Evolutionary conservation across 2,329 filamentous ascomycete species (phyloP).

Genomic region (Aspergillus texensis): DNA sequence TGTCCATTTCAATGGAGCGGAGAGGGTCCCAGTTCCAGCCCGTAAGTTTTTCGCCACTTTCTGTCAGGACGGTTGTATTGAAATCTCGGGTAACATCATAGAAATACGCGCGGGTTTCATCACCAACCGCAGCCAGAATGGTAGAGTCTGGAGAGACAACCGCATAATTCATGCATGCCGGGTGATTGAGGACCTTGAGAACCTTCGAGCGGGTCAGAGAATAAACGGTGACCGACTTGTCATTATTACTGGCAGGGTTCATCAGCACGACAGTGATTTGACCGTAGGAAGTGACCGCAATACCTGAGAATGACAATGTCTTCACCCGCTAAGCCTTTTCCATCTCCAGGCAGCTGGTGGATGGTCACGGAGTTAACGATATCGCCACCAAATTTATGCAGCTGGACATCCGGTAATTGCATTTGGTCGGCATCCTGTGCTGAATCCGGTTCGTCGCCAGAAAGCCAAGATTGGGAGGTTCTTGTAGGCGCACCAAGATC

Average conservation of each 20-base stretch:
- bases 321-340: conserved; percentile 53
- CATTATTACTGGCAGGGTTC: conserved; percentile 75
- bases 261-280: conserved; percentile 57
- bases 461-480: conserved; percentile 26
- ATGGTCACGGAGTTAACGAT: conserved; percentile 71
- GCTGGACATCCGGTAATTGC: conserved; percentile 49
- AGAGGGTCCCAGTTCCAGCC: conserved; percentile 47
- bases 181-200: conserved; percentile 71
- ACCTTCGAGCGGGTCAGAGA: conserved; percentile 69
- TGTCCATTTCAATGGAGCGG: conserved; percentile 43
- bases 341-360: conserved; percentile 54
- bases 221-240: conserved; percentile 84
- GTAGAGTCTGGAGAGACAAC: conserved; percentile 88
- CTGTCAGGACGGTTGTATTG: conserved; percentile 28
- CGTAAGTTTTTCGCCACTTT: conserved; percentile 37
- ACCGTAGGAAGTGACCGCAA: conserved; percentile 45
- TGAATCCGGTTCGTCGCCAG: conserved; percentile 24
- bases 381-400: conserved; percentile 62
- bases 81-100: conserved; percentile 57
- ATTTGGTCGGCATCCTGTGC: conserved; percentile 22
- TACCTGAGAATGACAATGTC: conserved; percentile 57
- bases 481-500: conserved; percentile 42
- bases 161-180: conserved; percentile 88
- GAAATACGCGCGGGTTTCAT: conserved; percentile 84
- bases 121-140: conserved; percentile 79